Percentiles rank a stretch among this genome's conserved stretches.
phyloP scores from a whole-genome alignment of 192 early-diverging fungal genomes.

The Coemansia sp. region DNA sequence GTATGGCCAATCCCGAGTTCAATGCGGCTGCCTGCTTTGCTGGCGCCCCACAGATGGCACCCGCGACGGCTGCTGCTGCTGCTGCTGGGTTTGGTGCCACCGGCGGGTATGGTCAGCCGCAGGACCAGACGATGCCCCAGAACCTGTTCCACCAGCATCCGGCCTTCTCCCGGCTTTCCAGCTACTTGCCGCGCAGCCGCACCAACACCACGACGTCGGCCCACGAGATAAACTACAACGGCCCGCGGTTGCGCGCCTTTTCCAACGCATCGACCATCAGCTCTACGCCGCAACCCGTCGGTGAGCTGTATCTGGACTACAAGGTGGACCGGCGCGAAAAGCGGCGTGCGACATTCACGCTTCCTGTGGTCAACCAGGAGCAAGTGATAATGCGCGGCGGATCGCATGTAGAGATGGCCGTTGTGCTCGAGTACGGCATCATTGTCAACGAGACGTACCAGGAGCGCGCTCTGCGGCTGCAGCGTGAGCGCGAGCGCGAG shows the following conservation, averaged over 20 bases:
- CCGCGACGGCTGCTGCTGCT: constrained; percentile 8
- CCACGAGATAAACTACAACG: constrained; percentile 41
- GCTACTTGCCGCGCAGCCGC: constrained; percentile 42
- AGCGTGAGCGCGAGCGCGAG: constrained; percentile 18
- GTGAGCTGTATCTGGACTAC: constrained; percentile 57
- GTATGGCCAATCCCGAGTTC: neutral
- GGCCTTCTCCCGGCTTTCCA: constrained; percentile 39
- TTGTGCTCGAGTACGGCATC: constrained; percentile 55
- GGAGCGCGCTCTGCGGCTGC: constrained; percentile 18
- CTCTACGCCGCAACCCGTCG: constrained; percentile 44
- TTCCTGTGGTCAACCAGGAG: constrained; percentile 52
- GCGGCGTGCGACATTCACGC: constrained; percentile 43
- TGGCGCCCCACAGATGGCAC: neutral
- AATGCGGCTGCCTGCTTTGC: neutral
- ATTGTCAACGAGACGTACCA: constrained; percentile 47
- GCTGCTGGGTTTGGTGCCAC: neutral
- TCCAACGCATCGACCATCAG: constrained; percentile 44
- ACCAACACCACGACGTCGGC: constrained; percentile 37
- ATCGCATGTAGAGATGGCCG: constrained; percentile 51
- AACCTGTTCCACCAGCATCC: constrained; percentile 20
- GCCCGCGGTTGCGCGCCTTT: constrained; percentile 45
- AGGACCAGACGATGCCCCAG: neutral
- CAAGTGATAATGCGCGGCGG: constrained; percentile 53
- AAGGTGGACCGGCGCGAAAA: constrained; percentile 44
- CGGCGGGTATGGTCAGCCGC: neutral